Evolutionary conservation across 495 filamentous ascomycete species (phyloP).

Genomic region (Neurospora sp.): DNA sequence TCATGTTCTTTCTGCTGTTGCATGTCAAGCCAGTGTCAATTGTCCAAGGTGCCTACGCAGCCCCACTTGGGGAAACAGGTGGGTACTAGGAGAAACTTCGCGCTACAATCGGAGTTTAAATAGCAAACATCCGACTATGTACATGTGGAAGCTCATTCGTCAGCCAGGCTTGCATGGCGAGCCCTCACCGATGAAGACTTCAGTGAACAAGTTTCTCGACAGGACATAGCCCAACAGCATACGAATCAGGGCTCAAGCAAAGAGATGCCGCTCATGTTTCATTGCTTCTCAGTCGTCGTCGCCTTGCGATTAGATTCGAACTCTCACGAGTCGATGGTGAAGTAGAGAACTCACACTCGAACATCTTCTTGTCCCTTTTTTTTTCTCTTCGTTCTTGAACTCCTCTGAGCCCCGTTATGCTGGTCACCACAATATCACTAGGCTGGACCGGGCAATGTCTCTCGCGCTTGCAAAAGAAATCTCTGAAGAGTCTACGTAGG

Average conservation of each 20-base stretch:
- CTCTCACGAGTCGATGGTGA: not conserved
- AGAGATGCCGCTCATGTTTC: not conserved
- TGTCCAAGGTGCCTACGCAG: not conserved
- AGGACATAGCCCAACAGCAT: not conserved
- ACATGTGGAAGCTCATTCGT: not conserved
- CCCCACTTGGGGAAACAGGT: not conserved
- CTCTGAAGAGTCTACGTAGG: not conserved
- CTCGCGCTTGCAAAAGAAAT: not conserved
- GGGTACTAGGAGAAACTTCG: not conserved
- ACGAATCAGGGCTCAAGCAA: not conserved
- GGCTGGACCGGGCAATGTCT: not conserved
- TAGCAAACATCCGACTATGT: not conserved
- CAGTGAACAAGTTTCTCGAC: not conserved
- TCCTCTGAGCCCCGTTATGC: not conserved
- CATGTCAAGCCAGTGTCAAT: not conserved
- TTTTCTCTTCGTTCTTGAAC: not conserved
- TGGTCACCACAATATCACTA: not conserved
- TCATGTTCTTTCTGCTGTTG: not conserved
- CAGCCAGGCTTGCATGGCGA: not conserved
- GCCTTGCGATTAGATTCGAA: not conserved
- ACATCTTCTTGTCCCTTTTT: not conserved
- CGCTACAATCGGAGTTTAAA: not conserved
- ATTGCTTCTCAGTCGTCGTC: not conserved
- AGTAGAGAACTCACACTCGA: not conserved
- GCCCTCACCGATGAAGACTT: not conserved